Evolutionary conservation across 148 eudicot species (phyloP).

Genomic region (Bassia scoparia): DNA sequence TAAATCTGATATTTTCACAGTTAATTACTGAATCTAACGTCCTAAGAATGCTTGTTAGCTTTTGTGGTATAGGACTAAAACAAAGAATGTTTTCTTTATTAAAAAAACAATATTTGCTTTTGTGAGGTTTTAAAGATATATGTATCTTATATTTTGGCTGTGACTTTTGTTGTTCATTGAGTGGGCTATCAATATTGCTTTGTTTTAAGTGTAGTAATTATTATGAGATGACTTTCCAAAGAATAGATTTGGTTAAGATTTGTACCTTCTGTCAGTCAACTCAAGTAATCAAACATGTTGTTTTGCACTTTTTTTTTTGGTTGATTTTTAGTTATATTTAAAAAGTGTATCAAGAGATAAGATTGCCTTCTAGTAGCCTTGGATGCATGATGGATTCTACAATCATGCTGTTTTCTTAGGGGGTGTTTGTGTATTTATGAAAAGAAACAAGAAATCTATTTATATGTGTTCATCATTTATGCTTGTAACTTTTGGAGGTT

Average conservation of each 20-base stretch:
- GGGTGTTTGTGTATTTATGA: not conserved
- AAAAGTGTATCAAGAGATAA: not conserved
- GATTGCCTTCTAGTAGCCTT: not conserved
- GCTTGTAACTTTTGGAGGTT: not conserved
- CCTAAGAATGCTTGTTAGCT: too few relatives aligned
- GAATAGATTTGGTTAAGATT: conserved; percentile 18
- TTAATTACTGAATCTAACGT: too few relatives aligned
- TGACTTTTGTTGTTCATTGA: conserved; percentile 1
- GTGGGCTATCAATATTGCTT: conserved; percentile 12
- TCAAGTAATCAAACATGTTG: not conserved
- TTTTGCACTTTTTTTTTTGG: conserved; percentile 4
- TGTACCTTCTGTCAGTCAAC: conserved; percentile 16
- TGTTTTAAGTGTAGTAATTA: conserved; percentile 7
- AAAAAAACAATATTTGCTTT: not conserved
- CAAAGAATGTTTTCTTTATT: not conserved
- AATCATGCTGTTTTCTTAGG: conserved; percentile 31
- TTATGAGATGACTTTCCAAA: conserved; percentile 7
- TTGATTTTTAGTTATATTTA: not conserved
- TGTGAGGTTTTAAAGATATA: not conserved
- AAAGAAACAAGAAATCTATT: conserved; percentile 20
- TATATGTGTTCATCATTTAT: conserved; percentile 1
- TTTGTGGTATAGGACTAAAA: too few relatives aligned
- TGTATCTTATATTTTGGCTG: not conserved
- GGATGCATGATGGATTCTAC: conserved; percentile 17
- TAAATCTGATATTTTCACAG: too few relatives aligned